Evolutionary conservation across 1,284 basidiomycete species (phyloP), one percentile per base, ranked within the genome.

Genomic region (Ganoderma resinaceum): DNA sequence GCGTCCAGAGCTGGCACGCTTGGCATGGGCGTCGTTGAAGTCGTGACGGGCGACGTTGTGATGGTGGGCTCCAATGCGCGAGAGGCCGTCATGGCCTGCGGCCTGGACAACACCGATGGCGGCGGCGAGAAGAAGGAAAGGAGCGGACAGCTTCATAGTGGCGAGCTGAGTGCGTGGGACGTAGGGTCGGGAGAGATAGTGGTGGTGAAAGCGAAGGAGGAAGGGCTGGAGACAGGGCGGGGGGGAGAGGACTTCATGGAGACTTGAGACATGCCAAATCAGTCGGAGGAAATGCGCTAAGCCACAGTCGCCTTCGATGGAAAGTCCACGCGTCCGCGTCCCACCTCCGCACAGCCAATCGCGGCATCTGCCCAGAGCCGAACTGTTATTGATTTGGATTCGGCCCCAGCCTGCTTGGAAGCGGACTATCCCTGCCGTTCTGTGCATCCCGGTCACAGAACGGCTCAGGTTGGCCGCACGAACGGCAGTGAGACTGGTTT

Each of bases 21-120:
- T 66, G 53, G 42, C 60, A 9, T 62, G 33, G 29, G 66, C 23
- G 31, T 61, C 67, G 52, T 65, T 58, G 46, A 42, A 61, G 58
- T 18, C 35, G 5, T 60, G 58, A 40, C 63, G 71, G 31, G 71
- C 69, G 40, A 65, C 23, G 55, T 68, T 65, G 59, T 67, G 70
- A 42, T 78, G 76, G 59, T 80, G 82, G 64, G 76, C 75, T 31
- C 78, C 75, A 46, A 82, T 66, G 59, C 78, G 79, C 52, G 76
- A 74, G 66, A 84, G 82, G 63, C 81, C 76, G 57, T 74, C 76
- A 71, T 82, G 81, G 65, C 76, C 69, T 68, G 80, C 77, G 26
- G 85, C 86, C 42, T 81, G 76, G 59, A 79, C 82, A 43, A 80
- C 72, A 63, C 82, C 76, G 69, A 80, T 71, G 55, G 81, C 78